Evolutionary conservation across 768 basidiomycete genomes (phyloP).

Genomic region (Crassisporium funariophilum): DNA sequence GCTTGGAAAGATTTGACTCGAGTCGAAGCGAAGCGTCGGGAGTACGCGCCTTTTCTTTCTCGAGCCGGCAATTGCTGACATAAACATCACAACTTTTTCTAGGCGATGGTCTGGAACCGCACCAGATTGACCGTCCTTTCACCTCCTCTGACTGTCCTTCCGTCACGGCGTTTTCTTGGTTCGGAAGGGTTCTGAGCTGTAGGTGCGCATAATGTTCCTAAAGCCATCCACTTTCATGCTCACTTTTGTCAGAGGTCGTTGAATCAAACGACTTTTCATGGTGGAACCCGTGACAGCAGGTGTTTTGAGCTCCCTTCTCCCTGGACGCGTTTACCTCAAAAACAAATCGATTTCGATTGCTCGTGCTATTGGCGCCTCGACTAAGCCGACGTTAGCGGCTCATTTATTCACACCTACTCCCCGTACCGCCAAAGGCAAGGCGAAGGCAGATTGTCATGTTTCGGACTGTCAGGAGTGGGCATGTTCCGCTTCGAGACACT

Average conservation of each 20-base stretch:
- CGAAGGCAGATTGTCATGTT: conserved; percentile 39
- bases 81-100: too few relatives aligned
- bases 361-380: conserved; percentile 15
- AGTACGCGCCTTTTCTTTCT: background rate
- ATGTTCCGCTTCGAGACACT: conserved; percentile 45
- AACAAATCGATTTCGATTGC: conserved; percentile 11
- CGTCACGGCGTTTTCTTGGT: background rate
- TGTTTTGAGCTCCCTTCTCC: conserved; percentile 50
- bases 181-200: background rate
- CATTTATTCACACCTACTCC: conserved; percentile 62
- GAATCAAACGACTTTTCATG: conserved; percentile 40
- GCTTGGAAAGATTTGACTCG: too few relatives aligned
- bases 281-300: conserved; percentile 63
- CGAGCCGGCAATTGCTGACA: conserved; percentile 3
- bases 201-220: background rate
- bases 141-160: background rate
- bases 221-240: background rate
- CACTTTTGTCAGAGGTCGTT: background rate
- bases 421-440: conserved; percentile 56
- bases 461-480: conserved; percentile 47
- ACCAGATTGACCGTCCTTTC: background rate
- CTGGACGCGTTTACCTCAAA: conserved; percentile 31
- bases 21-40: too few relatives aligned
- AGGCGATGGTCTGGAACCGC: too few relatives aligned
- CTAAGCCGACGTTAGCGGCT: conserved; percentile 33